Percentiles rank a stretch among this genome's conserved stretches.
Evolutionary conservation across 1,284 basidiomycete genomes (phyloP).

Genomic region (Sanghuangporus weigelae): DNA sequence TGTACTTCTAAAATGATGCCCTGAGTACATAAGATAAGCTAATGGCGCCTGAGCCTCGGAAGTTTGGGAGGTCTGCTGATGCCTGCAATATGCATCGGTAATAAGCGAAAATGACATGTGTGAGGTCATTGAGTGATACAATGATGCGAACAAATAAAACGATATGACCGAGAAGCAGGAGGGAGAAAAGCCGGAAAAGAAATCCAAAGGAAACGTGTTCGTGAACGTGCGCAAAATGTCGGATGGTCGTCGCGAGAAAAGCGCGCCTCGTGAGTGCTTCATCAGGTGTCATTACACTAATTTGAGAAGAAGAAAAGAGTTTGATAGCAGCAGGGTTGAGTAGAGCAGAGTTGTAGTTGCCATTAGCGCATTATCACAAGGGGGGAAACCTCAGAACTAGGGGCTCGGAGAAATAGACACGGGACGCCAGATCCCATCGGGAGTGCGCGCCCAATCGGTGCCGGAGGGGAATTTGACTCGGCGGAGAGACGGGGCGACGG

Average conservation of each 20-base stretch:
- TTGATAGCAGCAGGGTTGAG: neutral
- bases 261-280: neutral
- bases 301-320: neutral
- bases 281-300: neutral
- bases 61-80: slow-evolving; percentile 2
- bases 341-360: too few species aligned
- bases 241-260: neutral
- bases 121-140: neutral
- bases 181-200: neutral
- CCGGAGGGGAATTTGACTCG: slow-evolving; percentile 52
- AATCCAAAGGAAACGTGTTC: neutral
- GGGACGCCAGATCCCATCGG: slow-evolving; percentile 6
- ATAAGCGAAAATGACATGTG: neutral
- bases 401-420: slow-evolving; percentile 3
- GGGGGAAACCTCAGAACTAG: neutral
- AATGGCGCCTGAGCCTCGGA: slow-evolving; percentile 7
- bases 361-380: too few species aligned
- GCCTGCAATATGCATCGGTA: neutral
- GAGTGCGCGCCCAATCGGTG: slow-evolving; percentile 33
- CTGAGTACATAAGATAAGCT: neutral
- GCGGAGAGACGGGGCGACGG: slow-evolving; percentile 47
- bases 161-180: neutral
- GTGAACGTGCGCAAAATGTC: neutral
- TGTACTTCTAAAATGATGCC: slow-evolving; percentile 3
- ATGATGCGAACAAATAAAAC: neutral